These are phyloP conservation scores for Tardiomyces digboiensis DNA, from an alignment of 1,139 yeast species.

Conservation along the genomic window DNA sequence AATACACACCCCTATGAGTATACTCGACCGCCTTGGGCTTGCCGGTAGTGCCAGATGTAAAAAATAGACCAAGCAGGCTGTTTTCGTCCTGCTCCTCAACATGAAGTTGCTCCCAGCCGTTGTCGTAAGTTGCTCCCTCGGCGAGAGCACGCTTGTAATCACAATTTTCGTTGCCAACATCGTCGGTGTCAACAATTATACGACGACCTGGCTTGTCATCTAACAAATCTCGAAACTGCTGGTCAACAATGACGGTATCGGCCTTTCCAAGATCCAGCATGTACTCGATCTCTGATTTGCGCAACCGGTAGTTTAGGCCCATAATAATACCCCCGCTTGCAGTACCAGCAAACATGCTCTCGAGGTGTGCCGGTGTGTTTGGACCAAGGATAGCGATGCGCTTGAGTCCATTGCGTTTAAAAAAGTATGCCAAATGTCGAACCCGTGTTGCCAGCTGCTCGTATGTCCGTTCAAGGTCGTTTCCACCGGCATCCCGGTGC, in stretches of 20 bases:
- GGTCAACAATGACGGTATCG: conserved; percentile 26
- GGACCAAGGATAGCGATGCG: conserved; percentile 28
- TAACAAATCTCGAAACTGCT: conserved; percentile 23
- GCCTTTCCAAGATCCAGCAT: conserved; percentile 26
- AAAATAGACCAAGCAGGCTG: conserved; percentile 27
- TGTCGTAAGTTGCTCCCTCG: conserved; percentile 16
- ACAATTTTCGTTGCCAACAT: conserved; percentile 10
- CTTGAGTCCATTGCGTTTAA: conserved; percentile 18
- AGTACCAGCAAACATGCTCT: conserved; percentile 26
- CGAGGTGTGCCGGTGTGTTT: conserved; percentile 32
- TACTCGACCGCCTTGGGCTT: conserved; percentile 65
- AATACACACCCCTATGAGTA: conserved; percentile 37
- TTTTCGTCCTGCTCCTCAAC: conserved; percentile 24
- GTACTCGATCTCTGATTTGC: conserved; percentile 24
- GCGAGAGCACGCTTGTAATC: conserved; percentile 19
- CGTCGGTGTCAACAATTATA: conserved; percentile 8
- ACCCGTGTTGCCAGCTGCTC: conserved; percentile 23
- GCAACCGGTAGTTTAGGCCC: conserved; percentile 29
- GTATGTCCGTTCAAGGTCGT: conserved; percentile 21
- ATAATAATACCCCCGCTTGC: conserved; percentile 28
- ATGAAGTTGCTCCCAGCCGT: conserved; percentile 18
- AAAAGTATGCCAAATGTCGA: conserved; percentile 23
- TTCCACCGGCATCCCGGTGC: conserved; percentile 20
- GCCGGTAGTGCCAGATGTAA: conserved; percentile 78
- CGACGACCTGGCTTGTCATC: conserved; percentile 6